phyloP scores from a whole-genome alignment of 2,329 filamentous ascomycete genomes.

The Mariannaea elegans region DNA sequence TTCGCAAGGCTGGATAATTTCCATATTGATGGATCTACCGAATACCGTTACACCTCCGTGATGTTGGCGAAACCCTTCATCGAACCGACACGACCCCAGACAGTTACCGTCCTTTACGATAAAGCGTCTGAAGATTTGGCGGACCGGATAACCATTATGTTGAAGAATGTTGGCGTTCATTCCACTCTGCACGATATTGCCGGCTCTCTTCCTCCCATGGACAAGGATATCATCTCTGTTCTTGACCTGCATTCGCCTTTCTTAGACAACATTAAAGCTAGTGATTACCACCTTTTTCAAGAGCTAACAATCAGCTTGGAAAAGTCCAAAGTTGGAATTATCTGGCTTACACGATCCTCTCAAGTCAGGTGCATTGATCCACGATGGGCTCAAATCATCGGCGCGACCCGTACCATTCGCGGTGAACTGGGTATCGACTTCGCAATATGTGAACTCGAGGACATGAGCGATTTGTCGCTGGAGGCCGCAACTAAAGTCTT shows the following conservation, averaged over 20 bases:
- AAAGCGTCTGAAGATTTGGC: not conserved
- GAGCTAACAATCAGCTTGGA: not conserved
- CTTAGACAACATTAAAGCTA: not conserved
- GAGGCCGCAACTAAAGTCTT: not conserved
- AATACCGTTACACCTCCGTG: not conserved
- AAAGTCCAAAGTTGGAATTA: not conserved
- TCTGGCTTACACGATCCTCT: constrained; percentile 43
- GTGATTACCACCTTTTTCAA: not conserved
- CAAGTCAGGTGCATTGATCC: constrained; percentile 41
- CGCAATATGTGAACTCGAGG: constrained; percentile 40
- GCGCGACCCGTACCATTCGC: constrained; percentile 39
- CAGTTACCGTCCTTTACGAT: not conserved
- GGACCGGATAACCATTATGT: not conserved
- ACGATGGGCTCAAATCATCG: constrained; percentile 37
- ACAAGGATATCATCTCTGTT: not conserved
- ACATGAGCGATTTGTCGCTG: not conserved
- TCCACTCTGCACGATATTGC: not conserved
- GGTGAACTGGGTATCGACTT: constrained; percentile 38
- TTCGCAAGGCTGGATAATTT: constrained; percentile 27
- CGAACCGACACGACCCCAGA: not conserved
- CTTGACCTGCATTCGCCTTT: not conserved
- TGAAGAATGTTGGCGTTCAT: not conserved
- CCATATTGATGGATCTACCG: not conserved
- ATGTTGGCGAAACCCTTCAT: not conserved
- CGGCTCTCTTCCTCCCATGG: not conserved